Evolutionary conservation across 2,329 filamentous ascomycete genomes (phyloP), one percentile per base, ranked within the genome.

Genomic region (Fusarium bulbicola): DNA sequence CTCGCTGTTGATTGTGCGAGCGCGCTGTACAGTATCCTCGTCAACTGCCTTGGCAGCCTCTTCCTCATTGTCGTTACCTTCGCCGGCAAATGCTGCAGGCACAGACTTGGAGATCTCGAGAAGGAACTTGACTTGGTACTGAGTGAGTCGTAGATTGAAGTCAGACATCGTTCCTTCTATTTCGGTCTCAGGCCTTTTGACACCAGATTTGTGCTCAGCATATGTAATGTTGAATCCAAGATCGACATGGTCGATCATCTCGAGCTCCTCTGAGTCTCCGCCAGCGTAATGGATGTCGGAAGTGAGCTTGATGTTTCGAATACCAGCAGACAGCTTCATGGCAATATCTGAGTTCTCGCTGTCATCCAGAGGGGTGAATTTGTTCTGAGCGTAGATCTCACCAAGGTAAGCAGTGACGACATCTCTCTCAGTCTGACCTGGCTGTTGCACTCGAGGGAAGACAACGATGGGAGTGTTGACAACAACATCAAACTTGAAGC

Each of bases 221-320:
- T 98, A 95, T 6, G 93, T 97, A 73, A 99, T 92, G 68, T 93
- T 93, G 83, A 99, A 98, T 53, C 93, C 93, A 30, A 99, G 85
- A 80, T 99, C 96, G 18, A 99, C 95, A 76, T 98, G 95, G 78
- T 99, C 95, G 75, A 99, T 97, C 85, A 99, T 92, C 80, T 99
- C 94, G 13, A 99, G 86, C 80, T 97, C 95, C 81, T 99, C 96
- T 0, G 90, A 90, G 63, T 89, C 83, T 39, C 91, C 89, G 6
- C 91, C 87, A 1, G 89, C 82, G 76, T 97, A 98, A 79, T 97
- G 90, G 78, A 98, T 94, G 61, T 94, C 91, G 0, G 95, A 98
- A 0, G 94, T 98, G 34, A 99, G 85, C 39, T 93, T 91, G 68
- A 98, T 94, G 69, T 99, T 97, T 60, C 95, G 90, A 74, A 99